Evolutionary conservation across 768 basidiomycete genomes (phyloP), one percentile per base, ranked within the genome.

Genomic region (Collybiopsis confluens): DNA sequence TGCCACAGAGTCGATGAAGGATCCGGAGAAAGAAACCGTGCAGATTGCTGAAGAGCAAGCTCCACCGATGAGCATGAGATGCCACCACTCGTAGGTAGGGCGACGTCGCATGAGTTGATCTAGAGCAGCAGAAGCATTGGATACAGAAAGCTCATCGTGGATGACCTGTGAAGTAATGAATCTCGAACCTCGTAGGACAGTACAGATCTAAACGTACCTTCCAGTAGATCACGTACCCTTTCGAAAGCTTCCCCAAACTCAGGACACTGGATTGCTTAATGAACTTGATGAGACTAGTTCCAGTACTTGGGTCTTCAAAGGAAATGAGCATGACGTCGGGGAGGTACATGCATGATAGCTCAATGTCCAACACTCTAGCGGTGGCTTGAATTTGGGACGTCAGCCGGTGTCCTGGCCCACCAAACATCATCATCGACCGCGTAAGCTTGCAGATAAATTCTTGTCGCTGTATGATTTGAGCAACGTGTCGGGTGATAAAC

Each of bases 371-470:
- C 13, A 92, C 88, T 6, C 77, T 78, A 13, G 85, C 89, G 1
- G 90, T 89, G 13, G 86, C 83, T 63, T 84, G 82, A 53, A 93
- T 83, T 64, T 93, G 90, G 1, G 88, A 78, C 61, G 86, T 89
- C 18, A 94, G 76, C 38, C 91, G 86, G 65, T 95, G 90, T 11
- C 86, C 80, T 18, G 90, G 89, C 4, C 85, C 86, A 9, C 90
- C 91, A 59, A 90, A 92, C 81, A 88, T 90, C 89, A 93, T 94
- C 77, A 94, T 83, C 9, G 89, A 83, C 47, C 89, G 80, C 5
- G 86, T 81, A 26, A 93, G 80, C 73, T 92, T 92, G 67, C 92
- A 70, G 46, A 94, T 77, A 69, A 94, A 94, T 54, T 88, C 86
- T 63, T 95, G 90, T 30, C 92, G 77, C 59, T 83, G 81, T 27